These are phyloP conservation scores for Cupressus sempervirens DNA, from an alignment of 75 land plant genomes.

Conservation along the genomic window DNA sequence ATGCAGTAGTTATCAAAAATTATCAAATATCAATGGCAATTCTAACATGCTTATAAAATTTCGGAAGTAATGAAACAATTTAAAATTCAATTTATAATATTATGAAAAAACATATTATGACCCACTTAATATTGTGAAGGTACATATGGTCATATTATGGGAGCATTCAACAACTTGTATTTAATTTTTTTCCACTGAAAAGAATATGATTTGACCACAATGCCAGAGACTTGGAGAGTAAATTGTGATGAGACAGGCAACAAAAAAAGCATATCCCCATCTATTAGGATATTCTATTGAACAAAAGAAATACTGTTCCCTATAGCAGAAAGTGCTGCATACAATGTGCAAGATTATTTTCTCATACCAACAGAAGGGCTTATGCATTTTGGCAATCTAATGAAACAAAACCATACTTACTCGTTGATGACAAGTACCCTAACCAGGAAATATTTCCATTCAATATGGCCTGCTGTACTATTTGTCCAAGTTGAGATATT, in stretches of 20 bases:
- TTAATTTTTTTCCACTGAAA: neutral
- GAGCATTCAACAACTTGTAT: neutral
- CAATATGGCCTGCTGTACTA: neutral
- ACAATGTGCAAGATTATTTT: neutral
- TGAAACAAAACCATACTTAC: neutral
- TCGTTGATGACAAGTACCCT: constrained; percentile 8
- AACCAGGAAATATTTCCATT: neutral
- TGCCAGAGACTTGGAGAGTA: neutral
- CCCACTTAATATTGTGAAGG: neutral
- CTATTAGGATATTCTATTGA: neutral
- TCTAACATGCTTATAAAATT: neutral
- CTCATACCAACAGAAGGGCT: neutral
- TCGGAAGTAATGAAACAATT: neutral
- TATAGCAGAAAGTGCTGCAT: neutral
- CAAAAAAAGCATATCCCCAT: neutral
- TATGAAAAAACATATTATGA: neutral
- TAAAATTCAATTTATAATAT: neutral
- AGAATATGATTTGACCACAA: neutral
- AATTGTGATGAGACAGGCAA: neutral
- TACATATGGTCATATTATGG: neutral
- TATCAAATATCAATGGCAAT: neutral
- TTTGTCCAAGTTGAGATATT: constrained; percentile 2
- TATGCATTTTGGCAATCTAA: neutral
- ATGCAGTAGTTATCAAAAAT: neutral
- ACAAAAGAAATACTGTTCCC: neutral